phyloP scores from a whole-genome alignment of 352 stramenopile species.

The Pythium folliculosum region DNA sequence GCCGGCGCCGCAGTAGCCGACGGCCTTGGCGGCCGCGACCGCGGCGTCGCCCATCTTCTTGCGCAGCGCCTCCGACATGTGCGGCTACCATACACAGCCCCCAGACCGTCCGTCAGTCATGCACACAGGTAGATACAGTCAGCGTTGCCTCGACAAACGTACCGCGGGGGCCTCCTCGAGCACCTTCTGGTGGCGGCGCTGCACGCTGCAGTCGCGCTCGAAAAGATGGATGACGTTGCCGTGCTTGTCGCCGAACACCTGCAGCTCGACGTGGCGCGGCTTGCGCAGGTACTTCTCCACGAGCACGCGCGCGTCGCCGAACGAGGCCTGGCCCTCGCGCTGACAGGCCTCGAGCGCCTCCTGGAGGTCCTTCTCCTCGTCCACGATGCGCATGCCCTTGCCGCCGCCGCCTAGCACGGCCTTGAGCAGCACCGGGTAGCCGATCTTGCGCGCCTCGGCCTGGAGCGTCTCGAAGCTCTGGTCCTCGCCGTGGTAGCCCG shows the following conservation, averaged over 20 bases:
- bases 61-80: conserved; percentile 79
- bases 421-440: conserved; percentile 94
- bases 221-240: conserved; percentile 90
- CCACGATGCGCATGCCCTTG: conserved; percentile 92
- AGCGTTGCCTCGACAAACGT: no score
- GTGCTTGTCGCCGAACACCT: conserved; percentile 92
- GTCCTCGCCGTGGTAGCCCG: conserved; percentile 91
- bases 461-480: conserved; percentile 80
- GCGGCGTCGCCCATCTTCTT: conserved; percentile 90
- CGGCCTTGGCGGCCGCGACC: conserved; percentile 86
- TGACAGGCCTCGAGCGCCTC: conserved; percentile 85
- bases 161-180: conserved; percentile 92
- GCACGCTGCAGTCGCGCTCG: conserved; percentile 90
- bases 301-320: conserved; percentile 89
- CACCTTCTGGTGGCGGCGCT: conserved; percentile 94
- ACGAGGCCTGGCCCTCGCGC: conserved; percentile 86
- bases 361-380: conserved; percentile 75
- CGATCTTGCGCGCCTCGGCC: conserved; percentile 81
- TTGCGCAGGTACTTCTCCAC: conserved; percentile 91
- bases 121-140: neutral
- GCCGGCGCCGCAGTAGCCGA: conserved; percentile 91
- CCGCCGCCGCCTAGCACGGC: conserved; percentile 89
- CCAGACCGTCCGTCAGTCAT: neutral
- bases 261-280: conserved; percentile 92
- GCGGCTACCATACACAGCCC: conserved; percentile 35